Base-by-base conservation (phyloP, 2,329 filamentous ascomycete species). In the Pseudogymnoascus sp. region DNA sequence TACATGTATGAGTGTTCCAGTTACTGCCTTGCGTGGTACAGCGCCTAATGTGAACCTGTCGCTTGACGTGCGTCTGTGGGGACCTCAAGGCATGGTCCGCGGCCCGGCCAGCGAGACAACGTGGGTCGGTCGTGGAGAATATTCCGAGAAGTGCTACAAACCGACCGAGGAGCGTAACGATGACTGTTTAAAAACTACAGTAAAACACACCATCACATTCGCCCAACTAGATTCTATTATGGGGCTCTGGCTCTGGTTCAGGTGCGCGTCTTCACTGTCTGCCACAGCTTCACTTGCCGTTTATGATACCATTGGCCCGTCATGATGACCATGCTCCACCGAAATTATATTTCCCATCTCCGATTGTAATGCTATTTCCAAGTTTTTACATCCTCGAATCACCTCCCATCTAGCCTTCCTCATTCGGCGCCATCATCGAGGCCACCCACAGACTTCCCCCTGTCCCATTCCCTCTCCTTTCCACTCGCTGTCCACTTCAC, bases 401-500 rank as follows among this genome's bases (percentile, higher is more conserved):
- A 18, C 45, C 12, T 52, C n/a, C 23, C 9, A 30, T 13, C 26
- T 30, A 52, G 26, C 9, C 45, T 18, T 12, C 15, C 15, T 52
- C 10, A 52, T 30, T 18, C 45, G 13, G 15, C 23, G 41, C 41
- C 5, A 48, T 23, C 23, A 28, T 48, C 41, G 23, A 48, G 26
- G n/a, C 45, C 45, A 52, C 45, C n/a, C 26, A 52, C 18, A 34
- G 55, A 4, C 67, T 87, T 86, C 1, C 85, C 85, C 52, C 79
- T 74, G 74, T 86, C 84, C 84, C 83, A 88, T 67, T 85, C 85
- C 61, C 84, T 77, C 1, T 77, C 61, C 59, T 71, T 69, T 73
- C 69, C 70, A 28, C 62, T 66, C 59, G 67, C 87, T 35, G 80
- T 78, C 90, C 90, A 95, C 57, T 76, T 81, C 2, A 95, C 85